A percentile compares a stretch with the other conserved stretches of the same genome.
Conservation (phyloP, 2,329 filamentous ascomycete species). For the Aureobasidium vineae region DNA sequence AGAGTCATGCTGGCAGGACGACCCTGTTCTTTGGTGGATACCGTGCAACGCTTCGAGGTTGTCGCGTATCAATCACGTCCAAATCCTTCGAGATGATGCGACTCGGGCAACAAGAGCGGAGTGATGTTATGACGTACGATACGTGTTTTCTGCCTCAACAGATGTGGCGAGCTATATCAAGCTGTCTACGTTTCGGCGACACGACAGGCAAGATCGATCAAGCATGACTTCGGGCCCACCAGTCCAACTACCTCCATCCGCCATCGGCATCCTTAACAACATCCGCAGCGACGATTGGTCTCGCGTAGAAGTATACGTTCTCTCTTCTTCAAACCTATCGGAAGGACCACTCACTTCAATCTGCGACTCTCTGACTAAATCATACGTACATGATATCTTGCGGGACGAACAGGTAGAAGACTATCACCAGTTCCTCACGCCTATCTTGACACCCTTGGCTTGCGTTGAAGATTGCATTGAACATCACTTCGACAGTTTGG, state of each 20-base stretch:
- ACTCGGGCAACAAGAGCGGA: background rate
- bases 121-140: background rate
- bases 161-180: background rate
- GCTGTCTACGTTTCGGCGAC: background rate
- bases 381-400: background rate
- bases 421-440: background rate
- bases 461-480: background rate
- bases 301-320: background rate
- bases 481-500: background rate
- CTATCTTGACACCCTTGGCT: background rate
- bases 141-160: background rate
- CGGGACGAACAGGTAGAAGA: background rate
- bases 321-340: background rate
- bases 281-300: background rate
- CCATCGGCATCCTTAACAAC: background rate
- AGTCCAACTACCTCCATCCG: background rate
- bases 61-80: background rate
- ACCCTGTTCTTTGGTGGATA: background rate
- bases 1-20: background rate
- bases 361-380: background rate
- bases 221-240: conserved; percentile 6
- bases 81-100: background rate
- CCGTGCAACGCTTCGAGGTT: too few relatives aligned
- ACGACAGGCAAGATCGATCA: background rate
- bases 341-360: background rate